These are phyloP conservation scores for Tolypocladium tropicale DNA, from an alignment of 2,329 filamentous ascomycete genomes.

Conservation along the genomic window DNA sequence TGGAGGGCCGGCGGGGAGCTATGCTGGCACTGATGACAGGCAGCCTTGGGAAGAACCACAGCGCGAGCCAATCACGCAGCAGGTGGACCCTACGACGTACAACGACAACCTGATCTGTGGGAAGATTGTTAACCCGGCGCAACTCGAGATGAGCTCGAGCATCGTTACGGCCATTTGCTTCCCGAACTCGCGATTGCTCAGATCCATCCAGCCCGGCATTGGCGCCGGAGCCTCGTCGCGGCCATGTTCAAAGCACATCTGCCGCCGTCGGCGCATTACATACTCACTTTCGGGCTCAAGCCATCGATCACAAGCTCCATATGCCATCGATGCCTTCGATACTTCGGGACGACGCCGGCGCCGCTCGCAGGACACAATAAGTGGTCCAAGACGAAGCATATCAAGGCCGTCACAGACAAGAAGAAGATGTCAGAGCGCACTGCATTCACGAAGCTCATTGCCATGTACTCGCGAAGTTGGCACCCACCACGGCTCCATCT, in stretches of 20 bases:
- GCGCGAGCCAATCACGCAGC: neutral
- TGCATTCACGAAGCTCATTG: constrained; percentile 60
- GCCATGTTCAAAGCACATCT: neutral
- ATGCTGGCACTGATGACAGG: neutral
- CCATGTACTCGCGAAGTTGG: constrained; percentile 63
- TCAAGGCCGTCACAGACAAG: constrained; percentile 78
- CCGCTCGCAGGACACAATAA: constrained; percentile 68
- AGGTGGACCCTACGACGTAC: neutral
- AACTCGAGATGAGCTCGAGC: constrained; percentile 1
- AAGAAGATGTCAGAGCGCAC: constrained; percentile 66
- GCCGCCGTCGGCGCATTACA: neutral
- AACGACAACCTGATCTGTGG: constrained; percentile 1
- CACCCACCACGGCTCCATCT: neutral
- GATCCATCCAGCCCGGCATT: neutral
- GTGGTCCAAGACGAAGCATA: constrained; percentile 94
- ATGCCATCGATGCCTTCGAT: constrained; percentile 38
- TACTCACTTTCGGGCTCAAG: neutral
- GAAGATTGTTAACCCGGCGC: constrained; percentile 22
- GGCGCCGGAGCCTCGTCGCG: neutral
- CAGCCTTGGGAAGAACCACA: too few relatives aligned
- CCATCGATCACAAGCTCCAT: constrained; percentile 9
- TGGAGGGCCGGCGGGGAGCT: neutral
- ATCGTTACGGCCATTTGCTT: neutral
- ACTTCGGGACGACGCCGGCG: constrained; percentile 33
- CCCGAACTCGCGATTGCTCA: neutral